Base-by-base conservation (phyloP, 768 basidiomycete species). In the Tricholoma furcatifolium region DNA sequence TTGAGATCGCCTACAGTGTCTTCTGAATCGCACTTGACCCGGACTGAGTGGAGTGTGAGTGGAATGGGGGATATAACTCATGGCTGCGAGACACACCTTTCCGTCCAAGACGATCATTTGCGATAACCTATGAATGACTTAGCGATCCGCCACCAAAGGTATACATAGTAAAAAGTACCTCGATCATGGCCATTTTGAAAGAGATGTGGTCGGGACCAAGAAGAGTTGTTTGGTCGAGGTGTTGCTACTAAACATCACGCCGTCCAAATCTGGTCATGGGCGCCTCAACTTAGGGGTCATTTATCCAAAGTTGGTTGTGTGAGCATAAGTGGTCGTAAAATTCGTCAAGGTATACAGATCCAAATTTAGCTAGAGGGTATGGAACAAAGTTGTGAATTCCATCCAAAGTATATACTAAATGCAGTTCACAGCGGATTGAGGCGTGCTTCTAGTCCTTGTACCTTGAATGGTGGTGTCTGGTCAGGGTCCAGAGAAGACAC, bases 1-100 rank as follows among this genome's bases (percentile, higher is more conserved):
- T 98, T 98, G 57, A 99, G 78, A 67, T 98, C 96, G 38, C 96
- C 96, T 32, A 99, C 92, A 1, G 97, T 98, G 67, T 99, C 97
- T 12, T 96, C 87, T 4, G 92, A 83, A 69, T 86, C 88, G 75
- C 95, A 97, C 71, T 98, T 97, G 65, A 98, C 93, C 59, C 92
- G 88, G 55, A 97, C 95, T 97, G 24, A 40, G 31, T 40, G n/a
- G 21, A 24, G 52, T 32, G 12, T 14, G 42, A 51, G 21, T 39
- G 50, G 41, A 23, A 47, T 20, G n/a, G 47, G 31, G 43, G n/a
- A 35, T 43, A 31, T n/a, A 43, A 43, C 40, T 24, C 8, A 24
- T 43, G 20, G 10, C 24, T 15, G 11, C 8, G 17, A 11, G n/a
- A 32, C 64, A 39, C 20, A 92, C 94, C 93, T 87, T 95, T 96